Base-by-base conservation (phyloP, 2,329 filamentous ascomycete genomes). In the Apiospora koreana region DNA sequence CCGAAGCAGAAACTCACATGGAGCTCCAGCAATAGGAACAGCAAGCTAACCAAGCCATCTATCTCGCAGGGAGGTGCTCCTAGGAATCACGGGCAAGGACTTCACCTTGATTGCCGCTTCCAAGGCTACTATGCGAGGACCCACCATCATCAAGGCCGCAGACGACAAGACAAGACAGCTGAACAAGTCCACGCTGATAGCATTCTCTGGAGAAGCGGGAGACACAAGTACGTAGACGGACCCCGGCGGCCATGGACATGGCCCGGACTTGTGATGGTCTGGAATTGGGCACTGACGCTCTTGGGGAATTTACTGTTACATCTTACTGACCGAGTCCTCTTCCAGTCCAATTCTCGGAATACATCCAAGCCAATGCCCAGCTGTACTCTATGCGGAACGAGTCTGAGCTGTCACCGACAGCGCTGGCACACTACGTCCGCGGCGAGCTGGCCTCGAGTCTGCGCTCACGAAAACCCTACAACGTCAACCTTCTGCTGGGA, bases 321-420 rank as follows among this genome's bases (percentile, higher is more conserved):
- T 62, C 54, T 35, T 62, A 14, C 28, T 62, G 31, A 62, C 54
- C 31, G 18, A 18, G n/a, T 68, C 6, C n/a, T n/a, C 70, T 16
- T 65, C 71, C 80, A 97, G 95, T 98, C 73, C 95, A 99, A 91
- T 99, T 99, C 82, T 94, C 97, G 81, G 96, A 99, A 86, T 99
- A 95, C 86, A 97, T 99, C 82, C 95, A 98, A 89, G 95, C 95
- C 81, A 99, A 99, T 83, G 92, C 96, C 74, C 94, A 97, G 84
- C 92, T 99, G 80, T 99, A 99, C 86, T 94, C 93, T 76, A 99
- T 98, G 95, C 94, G 97, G 80, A 98, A 98, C 82, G 93, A 94
- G 83, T 93, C 93, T 80, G 94, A 98, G 79, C 90, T 99, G 72
- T 94, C 94, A 62, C 95, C 96, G 12, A 91, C 92, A 45, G 96